Evolutionary conservation across 1,284 basidiomycete species (phyloP).

Genomic region (Wallemia ichthyophaga): DNA sequence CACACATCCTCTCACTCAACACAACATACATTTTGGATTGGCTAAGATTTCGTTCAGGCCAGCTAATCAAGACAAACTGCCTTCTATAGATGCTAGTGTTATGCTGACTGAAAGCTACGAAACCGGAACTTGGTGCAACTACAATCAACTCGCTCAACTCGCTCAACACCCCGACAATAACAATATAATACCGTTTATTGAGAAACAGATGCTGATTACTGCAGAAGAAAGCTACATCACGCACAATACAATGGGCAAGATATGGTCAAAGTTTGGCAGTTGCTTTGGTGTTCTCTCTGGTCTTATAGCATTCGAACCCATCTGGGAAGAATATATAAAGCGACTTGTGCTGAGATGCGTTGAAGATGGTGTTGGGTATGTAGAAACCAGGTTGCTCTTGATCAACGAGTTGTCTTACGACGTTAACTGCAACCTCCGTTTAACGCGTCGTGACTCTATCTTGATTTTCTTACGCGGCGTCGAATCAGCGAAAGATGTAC

Average conservation of each 20-base stretch:
- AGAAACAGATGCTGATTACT: slow-evolving; percentile 27
- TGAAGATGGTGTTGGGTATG: slow-evolving; percentile 39
- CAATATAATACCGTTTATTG: slow-evolving; percentile 29
- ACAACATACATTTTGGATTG: slow-evolving; percentile 27
- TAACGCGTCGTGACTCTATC: slow-evolving; percentile 23
- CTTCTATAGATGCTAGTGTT: slow-evolving; percentile 17
- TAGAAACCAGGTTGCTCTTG: slow-evolving; percentile 40
- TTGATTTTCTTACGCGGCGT: slow-evolving; percentile 26
- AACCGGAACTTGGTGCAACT: slow-evolving; percentile 7
- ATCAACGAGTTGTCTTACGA: slow-evolving; percentile 20
- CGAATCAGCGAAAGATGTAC: slow-evolving; percentile 24
- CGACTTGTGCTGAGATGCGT: slow-evolving; percentile 31
- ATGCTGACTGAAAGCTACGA: slow-evolving; percentile 26
- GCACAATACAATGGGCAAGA: slow-evolving; percentile 10
- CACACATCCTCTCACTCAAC: slow-evolving; percentile 18
- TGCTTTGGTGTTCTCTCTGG: slow-evolving; percentile 23
- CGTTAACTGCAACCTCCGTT: slow-evolving; percentile 6
- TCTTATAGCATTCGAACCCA: slow-evolving; percentile 25
- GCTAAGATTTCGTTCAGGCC: slow-evolving; percentile 12
- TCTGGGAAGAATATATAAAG: slow-evolving; percentile 27
- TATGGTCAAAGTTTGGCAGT: slow-evolving; percentile 16
- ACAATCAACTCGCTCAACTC: slow-evolving; percentile 22
- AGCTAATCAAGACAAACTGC: slow-evolving; percentile 15
- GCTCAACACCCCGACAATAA: slow-evolving; percentile 30
- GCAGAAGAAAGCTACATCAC: slow-evolving; percentile 2